Evolutionary conservation across 1,139 yeast species (phyloP), one percentile per base, ranked within the genome.

Genomic region (Pneumocystis carinii): DNA sequence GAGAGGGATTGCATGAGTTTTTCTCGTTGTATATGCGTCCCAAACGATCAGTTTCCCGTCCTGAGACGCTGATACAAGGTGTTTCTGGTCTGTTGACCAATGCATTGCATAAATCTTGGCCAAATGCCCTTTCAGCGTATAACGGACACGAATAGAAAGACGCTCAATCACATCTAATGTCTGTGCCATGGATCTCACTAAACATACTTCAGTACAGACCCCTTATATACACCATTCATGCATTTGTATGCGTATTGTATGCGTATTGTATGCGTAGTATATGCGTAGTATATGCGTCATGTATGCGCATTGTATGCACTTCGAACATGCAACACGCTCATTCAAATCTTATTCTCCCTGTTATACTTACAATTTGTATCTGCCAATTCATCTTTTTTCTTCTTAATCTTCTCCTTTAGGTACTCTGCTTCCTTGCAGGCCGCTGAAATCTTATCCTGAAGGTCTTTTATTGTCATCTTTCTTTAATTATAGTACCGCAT

Each of bases 41-140:
- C 97, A 90, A 38, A 89, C 74, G 61, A 90, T 78, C 77, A 89
- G 78, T 70, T 82, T 86, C 1, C 96, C 96, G 73, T 90, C 97
- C 71, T 88, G 96, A 41, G 94, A 84, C 0, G 90, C 89, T 59
- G 90, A 83, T 12, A 89, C 75, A 2, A 90, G 71, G 58, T 77
- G 78, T 57, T 76, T 73, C 17, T 87, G 81, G 69, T 86, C 85
- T 0, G 76, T 71, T 62, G 84, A 80, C 92, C 96, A 87, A 63
- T 82, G 78, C 67, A 87, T 76, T 66, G 83, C 83, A 19, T 84
- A 80, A 29, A 90, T 80, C 71, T 90, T 88, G 69, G 84, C 86
- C 67, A 80, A 82, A 72, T 90, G 97, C 0, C 96, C 96, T 66
- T 76, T 79, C 36, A 69, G 65, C 12, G 68, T 65, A 27, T 67